These are phyloP conservation scores for Cercospora nicotianae DNA, from an alignment of 2,329 filamentous ascomycete genomes.

Conservation along the genomic window DNA sequence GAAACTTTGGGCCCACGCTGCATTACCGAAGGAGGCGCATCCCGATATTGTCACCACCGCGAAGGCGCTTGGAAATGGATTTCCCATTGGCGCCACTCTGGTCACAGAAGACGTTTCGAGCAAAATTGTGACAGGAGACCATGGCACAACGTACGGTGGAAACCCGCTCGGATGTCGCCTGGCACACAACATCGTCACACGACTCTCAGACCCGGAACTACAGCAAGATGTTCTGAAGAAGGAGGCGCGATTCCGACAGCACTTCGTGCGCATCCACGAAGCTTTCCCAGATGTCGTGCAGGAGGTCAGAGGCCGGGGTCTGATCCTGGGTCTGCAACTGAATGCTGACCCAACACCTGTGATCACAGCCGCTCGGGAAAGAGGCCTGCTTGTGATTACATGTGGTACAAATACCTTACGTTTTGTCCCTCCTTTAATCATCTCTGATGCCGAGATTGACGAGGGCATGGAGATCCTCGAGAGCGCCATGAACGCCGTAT, in stretches of 20 bases:
- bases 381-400: conserved; percentile 86
- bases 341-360: conserved; percentile 70
- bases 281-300: conserved; percentile 70
- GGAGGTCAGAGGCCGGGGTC: conserved; percentile 77
- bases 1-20: conserved; percentile 81
- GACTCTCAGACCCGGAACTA: conserved; percentile 69
- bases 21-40: conserved; percentile 74
- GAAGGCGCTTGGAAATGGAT: conserved; percentile 94
- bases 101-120: conserved; percentile 66
- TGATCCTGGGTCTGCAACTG: conserved; percentile 86
- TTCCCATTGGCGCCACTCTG: conserved; percentile 85
- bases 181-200: conserved; percentile 79
- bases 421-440: conserved; percentile 84
- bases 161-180: conserved; percentile 84
- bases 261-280: conserved; percentile 58
- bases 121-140: conserved; percentile 73
- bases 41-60: conserved; percentile 92
- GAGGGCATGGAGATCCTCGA: conserved; percentile 74
- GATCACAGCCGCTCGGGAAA: conserved; percentile 80
- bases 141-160: conserved; percentile 91
- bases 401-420: conserved; percentile 88
- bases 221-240: conserved; percentile 70
- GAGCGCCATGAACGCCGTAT: conserved; percentile 61
- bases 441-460: conserved; percentile 77
- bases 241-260: conserved; percentile 58